Evolutionary conservation across 2,329 filamentous ascomycete genomes (phyloP), one percentile per base, ranked within the genome.

Genomic region (Epichloe gansuensis): DNA sequence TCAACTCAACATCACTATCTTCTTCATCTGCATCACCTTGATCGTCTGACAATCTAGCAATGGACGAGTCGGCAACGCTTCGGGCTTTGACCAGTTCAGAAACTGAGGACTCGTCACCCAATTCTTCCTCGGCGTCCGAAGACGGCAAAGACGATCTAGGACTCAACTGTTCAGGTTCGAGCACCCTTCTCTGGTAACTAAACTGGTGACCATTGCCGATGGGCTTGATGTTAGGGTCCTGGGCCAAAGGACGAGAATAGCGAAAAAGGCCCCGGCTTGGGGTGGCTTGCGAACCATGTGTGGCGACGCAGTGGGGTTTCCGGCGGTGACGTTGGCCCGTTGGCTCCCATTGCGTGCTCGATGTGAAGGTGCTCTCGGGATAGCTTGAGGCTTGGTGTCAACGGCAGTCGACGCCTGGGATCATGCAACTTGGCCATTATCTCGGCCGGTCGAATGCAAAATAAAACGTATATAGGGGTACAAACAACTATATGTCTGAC

Each of bases 311-410:
- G 70, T 73, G 50, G 73, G 42, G 73, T 75, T 48, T 72, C 71
- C 42, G 73, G 73, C 56, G 73, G 74, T 59, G 74, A 76, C 52
- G 72, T 70, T 51, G 71, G 73, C 53, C 69, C 67, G 4, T 38
- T 51, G 58, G 64, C 62, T 39, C 62, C 48, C 48, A 31, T 41
- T 25, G 63, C 60, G 39, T 51, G 54, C 13, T 52, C 53, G 49
- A 37, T 46, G 59, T 59, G 60, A 52, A 56, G 56, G 51, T 61
- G 59, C 38, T 66, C 63, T 53, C 62, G 62, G 53, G 57, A 59
- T 52, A 66, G 57, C 56, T 68, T 67, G 58, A 73, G 65, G 54
- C 70, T 69, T 51, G 72, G 72, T 55, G 71, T 73, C 42, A 69
- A 63, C 52, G 70, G 21, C 31, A 38, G 69, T 57, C 68, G 69